These are phyloP conservation scores for Psilocybe subaeruginosa DNA, from an alignment of 768 basidiomycete genomes.

Conservation along the genomic window DNA sequence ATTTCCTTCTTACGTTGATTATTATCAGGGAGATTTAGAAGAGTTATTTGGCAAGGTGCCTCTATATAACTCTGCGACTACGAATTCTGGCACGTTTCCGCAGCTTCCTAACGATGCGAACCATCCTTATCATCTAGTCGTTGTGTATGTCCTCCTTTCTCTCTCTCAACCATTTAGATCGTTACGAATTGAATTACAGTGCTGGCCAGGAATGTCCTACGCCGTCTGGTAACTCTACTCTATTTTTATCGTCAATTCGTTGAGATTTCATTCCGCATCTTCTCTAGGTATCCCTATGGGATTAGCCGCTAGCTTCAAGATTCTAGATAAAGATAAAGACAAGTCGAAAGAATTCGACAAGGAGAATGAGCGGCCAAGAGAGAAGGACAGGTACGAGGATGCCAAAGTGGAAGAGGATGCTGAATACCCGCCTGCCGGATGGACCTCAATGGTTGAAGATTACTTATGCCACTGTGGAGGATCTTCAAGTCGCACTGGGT, in stretches of 20 bases:
- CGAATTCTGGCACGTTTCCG: slow-evolving; percentile 41
- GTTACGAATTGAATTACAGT: slow-evolving; percentile 25
- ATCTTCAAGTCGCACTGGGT: slow-evolving; percentile 27
- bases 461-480: slow-evolving; percentile 60
- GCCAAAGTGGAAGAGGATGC: slow-evolving; percentile 29
- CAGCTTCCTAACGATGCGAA: slow-evolving; percentile 48
- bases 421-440: slow-evolving; percentile 47
- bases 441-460: slow-evolving; percentile 78
- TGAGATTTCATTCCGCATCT: not conserved
- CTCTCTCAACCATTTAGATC: slow-evolving; percentile 10
- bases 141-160: slow-evolving; percentile 55
- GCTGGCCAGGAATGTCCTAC: slow-evolving; percentile 83
- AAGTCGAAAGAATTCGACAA: slow-evolving; percentile 34
- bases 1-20: no score
- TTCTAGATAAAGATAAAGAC: slow-evolving; percentile 58
- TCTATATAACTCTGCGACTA: slow-evolving; percentile 34
- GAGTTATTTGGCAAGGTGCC: slow-evolving; percentile 71
- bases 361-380: slow-evolving; percentile 25
- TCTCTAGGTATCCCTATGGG: slow-evolving; percentile 74
- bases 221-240: slow-evolving; percentile 54
- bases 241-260: not conserved
- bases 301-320: slow-evolving; percentile 75
- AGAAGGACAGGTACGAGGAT: slow-evolving; percentile 35
- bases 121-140: slow-evolving; percentile 80
- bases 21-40: slow-evolving; percentile 67